Base-by-base conservation (phyloP, 2,329 filamentous ascomycete species). In the Fusarium beomiforme region DNA sequence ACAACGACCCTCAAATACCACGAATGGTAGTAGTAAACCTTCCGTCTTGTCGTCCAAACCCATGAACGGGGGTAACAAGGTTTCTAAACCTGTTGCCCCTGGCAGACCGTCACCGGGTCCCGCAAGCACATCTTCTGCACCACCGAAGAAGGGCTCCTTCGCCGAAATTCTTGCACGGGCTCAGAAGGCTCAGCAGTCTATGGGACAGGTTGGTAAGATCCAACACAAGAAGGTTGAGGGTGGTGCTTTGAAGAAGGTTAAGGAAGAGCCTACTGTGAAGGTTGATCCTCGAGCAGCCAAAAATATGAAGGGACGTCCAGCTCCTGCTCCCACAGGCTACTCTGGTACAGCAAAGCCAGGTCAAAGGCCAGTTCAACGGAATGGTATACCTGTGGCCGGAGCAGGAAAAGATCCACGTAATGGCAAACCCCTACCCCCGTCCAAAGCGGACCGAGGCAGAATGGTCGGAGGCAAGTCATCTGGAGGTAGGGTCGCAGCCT, bases 201-300 rank as follows among this genome's bases (percentile, higher is more conserved):
- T 89, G 83, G 87, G 84, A n/a, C 87, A 87, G 72, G 85, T 91
- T 26, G 91, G 91, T 59, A 90, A 89, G 73, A 93, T 94, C 72
- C 92, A 93, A 77, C 91, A 94, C 79, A 93, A 93, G 78, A 86
- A 90, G 23, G 87, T 90, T 3, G 91, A 92, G 73, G 91, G 90
- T 75, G 80, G 86, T n/a, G 81, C 86, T 10, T 84, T 57, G 29
- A 75, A 67, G 67, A 68, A 85, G 78, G 86, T 84, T 65, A 85
- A 84, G 71, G 85, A 86, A 49, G 84, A 84, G 33, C 76, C 76
- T 21, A 24, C 53, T 24, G 74, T 77, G n/a, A 79, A 78, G 67
- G 51, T 53, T 3, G 72, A 72, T 39, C 67, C 73, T n/a, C 69
- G 71, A 37, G 59, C 53, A 16, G 42, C 58, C 14, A 81, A 78